Conservation (phyloP, 768 basidiomycete genomes). For the Sporobolomyces pararoseus region DNA sequence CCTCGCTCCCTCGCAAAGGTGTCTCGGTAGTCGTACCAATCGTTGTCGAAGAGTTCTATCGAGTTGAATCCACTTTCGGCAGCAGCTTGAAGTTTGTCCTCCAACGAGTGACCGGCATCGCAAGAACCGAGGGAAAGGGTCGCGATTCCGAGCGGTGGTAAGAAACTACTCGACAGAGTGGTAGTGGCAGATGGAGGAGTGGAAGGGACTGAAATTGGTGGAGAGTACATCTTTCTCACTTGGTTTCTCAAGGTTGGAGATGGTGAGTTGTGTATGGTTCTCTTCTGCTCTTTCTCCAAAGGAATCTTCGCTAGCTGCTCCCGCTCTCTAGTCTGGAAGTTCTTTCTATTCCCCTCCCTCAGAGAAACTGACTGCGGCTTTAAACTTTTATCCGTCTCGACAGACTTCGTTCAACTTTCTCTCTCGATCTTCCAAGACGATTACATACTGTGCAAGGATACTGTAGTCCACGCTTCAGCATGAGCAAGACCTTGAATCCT, state of each 20-base stretch:
- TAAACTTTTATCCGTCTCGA: slow-evolving; percentile 6
- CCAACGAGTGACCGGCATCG: slow-evolving; percentile 47
- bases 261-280: background rate
- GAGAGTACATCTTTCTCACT: background rate
- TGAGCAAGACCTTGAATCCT: too few relatives aligned
- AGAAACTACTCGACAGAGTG: background rate
- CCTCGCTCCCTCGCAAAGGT: slow-evolving; percentile 46
- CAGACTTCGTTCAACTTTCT: too few relatives aligned
- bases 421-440: too few relatives aligned
- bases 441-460: too few relatives aligned
- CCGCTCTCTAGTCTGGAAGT: too few relatives aligned
- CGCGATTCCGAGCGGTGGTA: slow-evolving; percentile 37
- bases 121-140: slow-evolving; percentile 44
- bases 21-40: slow-evolving; percentile 47
- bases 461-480: too few relatives aligned
- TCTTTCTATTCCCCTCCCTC: too few relatives aligned
- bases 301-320: too few relatives aligned
- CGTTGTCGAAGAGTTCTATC: slow-evolving; percentile 50
- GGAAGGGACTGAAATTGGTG: slow-evolving; percentile 3
- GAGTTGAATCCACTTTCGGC: slow-evolving; percentile 39
- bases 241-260: background rate
- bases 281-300: too few relatives aligned
- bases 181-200: slow-evolving; percentile 10
- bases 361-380: background rate
- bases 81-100: slow-evolving; percentile 47